A percentile compares a stretch with the other conserved stretches of the same genome.
phyloP scores from a whole-genome alignment of 176 grass and related monocot species.

The Rhynchospora pubera region DNA sequence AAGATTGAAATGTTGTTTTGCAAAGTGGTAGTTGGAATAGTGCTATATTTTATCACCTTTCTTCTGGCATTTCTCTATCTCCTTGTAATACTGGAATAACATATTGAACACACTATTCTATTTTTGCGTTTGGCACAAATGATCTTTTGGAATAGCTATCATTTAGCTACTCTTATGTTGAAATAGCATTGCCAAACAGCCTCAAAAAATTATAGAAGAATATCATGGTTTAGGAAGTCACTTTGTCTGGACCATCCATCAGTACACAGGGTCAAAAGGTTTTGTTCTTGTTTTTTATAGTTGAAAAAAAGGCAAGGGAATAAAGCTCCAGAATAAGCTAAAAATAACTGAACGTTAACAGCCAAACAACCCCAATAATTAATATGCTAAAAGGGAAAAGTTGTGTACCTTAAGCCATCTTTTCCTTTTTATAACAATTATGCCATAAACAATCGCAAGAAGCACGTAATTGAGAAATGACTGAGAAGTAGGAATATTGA shows the following conservation, averaged over 20 bases:
- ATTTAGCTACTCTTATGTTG: too few species aligned
- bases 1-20: too few species aligned
- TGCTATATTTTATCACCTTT: too few species aligned
- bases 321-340: conserved; percentile 11
- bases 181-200: too few species aligned
- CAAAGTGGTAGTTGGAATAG: too few species aligned
- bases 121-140: too few species aligned
- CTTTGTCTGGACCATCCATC: conserved; percentile 5
- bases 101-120: too few species aligned
- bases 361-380: neutral
- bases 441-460: conserved; percentile 69
- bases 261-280: neutral
- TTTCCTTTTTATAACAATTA: conserved; percentile 37
- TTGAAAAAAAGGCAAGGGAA: conserved; percentile 5
- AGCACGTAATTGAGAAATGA: conserved; percentile 82
- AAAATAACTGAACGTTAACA: neutral
- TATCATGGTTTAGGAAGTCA: neutral
- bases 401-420: conserved; percentile 36
- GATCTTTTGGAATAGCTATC: too few species aligned
- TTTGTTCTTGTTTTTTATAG: conserved; percentile 6
- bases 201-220: neutral
- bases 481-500: conserved; percentile 80
- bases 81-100: too few species aligned
- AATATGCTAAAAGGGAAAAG: neutral
- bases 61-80: too few species aligned